These are phyloP conservation scores for Morella rubra DNA, from an alignment of 306 rosid species.

Conservation along the genomic window DNA sequence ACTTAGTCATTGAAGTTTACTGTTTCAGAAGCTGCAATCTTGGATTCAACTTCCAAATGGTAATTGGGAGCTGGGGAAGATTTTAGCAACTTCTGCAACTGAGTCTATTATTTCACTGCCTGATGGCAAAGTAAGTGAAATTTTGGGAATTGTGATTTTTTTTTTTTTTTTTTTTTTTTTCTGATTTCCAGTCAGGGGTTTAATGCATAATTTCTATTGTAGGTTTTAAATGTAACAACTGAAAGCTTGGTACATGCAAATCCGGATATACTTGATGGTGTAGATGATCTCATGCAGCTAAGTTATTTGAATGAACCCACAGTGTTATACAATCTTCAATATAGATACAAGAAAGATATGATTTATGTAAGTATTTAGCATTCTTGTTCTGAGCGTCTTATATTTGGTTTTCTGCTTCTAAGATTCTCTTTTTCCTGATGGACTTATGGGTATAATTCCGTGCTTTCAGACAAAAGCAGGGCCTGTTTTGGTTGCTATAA, in stretches of 20 bases:
- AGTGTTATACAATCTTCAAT: slow-evolving; percentile 82
- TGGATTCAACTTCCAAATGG: slow-evolving; percentile 93
- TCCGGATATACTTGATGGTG: slow-evolving; percentile 98
- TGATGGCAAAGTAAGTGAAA: slow-evolving; percentile 68
- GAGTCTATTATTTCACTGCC: slow-evolving; percentile 74
- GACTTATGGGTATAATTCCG: slow-evolving; percentile 26
- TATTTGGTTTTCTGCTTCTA: slow-evolving; percentile 21
- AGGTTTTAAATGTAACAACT: slow-evolving; percentile 75
- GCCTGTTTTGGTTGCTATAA: slow-evolving; percentile 92
- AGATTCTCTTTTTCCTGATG: slow-evolving; percentile 10
- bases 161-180: slow-evolving; percentile 2
- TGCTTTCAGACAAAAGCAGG: slow-evolving; percentile 91
- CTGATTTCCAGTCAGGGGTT: slow-evolving; percentile 19
- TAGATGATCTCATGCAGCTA: slow-evolving; percentile 98
- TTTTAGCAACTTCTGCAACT: slow-evolving; percentile 57
- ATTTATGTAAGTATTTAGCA: slow-evolving; percentile 71
- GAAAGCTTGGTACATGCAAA: slow-evolving; percentile 84
- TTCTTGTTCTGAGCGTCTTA: slow-evolving; percentile 12
- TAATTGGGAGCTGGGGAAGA: slow-evolving; percentile 80
- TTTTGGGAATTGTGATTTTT: slow-evolving; percentile 17
- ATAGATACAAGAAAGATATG: slow-evolving; percentile 82
- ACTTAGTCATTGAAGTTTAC: slow-evolving; percentile 28
- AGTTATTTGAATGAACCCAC: slow-evolving; percentile 97
- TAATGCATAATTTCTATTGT: slow-evolving; percentile 13
- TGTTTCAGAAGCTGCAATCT: slow-evolving; percentile 79